Percentiles rank a stretch among this genome's conserved stretches.
These are phyloP conservation scores for Pilobolus umbonatus DNA, from an alignment of 192 early-diverging fungal genomes.

Conservation along the genomic window DNA sequence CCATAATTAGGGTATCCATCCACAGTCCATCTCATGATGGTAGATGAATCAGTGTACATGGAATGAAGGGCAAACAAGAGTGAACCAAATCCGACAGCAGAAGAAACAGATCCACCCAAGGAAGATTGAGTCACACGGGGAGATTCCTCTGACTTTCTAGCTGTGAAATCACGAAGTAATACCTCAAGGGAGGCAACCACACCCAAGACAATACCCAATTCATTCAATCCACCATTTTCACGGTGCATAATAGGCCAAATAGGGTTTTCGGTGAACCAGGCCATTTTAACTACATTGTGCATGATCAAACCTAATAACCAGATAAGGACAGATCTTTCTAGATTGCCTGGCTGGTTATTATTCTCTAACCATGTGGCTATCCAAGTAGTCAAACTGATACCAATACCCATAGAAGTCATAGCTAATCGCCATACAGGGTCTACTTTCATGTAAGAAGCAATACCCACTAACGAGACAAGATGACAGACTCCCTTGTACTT, in stretches of 20 bases:
- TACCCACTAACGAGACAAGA: conserved; percentile 53
- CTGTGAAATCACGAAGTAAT: conserved; percentile 38
- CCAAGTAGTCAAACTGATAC: conserved; percentile 53
- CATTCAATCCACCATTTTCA: conserved; percentile 67
- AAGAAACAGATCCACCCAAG: conserved; percentile 35
- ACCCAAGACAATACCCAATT: conserved; percentile 56
- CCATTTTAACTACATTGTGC: conserved; percentile 65
- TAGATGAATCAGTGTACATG: conserved; percentile 71
- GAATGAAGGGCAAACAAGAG: conserved; percentile 71
- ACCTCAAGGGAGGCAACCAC: conserved; percentile 56
- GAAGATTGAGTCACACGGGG: not conserved
- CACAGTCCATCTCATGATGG: conserved; percentile 68
- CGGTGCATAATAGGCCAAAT: conserved; percentile 81
- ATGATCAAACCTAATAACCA: conserved; percentile 66
- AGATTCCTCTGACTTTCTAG: not conserved
- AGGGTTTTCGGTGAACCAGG: conserved; percentile 76
- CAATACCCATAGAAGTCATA: conserved; percentile 52
- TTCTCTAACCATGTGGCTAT: conserved; percentile 53
- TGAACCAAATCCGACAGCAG: conserved; percentile 59
- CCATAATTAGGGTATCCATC: conserved; percentile 73
- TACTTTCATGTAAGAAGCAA: conserved; percentile 54
- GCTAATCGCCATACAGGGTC: conserved; percentile 58
- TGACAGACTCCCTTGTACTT: conserved; percentile 52
- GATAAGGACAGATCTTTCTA: conserved; percentile 59
- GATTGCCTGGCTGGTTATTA: conserved; percentile 43